Evolutionary conservation across 1,284 basidiomycete genomes (phyloP).

Genomic region (Pascua guehoae): DNA sequence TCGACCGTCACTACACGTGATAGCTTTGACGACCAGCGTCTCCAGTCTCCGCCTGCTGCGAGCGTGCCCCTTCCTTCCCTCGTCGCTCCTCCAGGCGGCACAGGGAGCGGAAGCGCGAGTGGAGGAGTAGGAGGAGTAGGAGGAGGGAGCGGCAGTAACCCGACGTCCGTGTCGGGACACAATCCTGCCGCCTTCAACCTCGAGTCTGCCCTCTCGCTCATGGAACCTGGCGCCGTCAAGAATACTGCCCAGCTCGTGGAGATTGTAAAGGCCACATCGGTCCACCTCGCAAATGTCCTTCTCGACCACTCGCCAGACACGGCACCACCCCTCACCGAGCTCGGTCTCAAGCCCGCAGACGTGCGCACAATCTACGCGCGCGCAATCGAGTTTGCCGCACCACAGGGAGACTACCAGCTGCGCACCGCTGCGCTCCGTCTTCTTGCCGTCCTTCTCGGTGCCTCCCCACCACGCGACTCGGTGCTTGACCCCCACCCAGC

Average conservation of each 20-base stretch:
- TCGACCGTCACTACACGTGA: slow-evolving; percentile 11
- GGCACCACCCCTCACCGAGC: slow-evolving; percentile 8
- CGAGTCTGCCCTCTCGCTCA: slow-evolving; percentile 29
- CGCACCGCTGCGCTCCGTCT: slow-evolving; percentile 39
- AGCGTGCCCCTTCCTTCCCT: slow-evolving; percentile 5
- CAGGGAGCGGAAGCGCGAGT: not conserved
- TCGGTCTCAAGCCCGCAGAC: slow-evolving; percentile 16
- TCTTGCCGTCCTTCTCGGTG: slow-evolving; percentile 32
- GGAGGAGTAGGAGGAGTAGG: too few species aligned
- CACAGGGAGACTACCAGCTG: slow-evolving; percentile 24
- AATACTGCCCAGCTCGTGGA: slow-evolving; percentile 25
- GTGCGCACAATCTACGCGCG: slow-evolving; percentile 29
- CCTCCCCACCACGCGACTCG: slow-evolving; percentile 27
- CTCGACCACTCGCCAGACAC: slow-evolving; percentile 13
- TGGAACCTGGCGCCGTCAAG: slow-evolving; percentile 27
- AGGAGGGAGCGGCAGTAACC: not conserved
- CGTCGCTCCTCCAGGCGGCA: not conserved
- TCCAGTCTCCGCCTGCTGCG: slow-evolving; percentile 9
- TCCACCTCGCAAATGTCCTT: slow-evolving; percentile 28
- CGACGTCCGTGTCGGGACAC: not conserved
- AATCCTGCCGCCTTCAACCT: slow-evolving; percentile 29
- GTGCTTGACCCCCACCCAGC: slow-evolving; percentile 16
- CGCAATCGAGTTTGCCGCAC: slow-evolving; percentile 27
- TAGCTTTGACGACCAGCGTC: slow-evolving; percentile 12
- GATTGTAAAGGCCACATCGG: slow-evolving; percentile 34